Base-by-base conservation (phyloP, 768 basidiomycete species). In the Rhodotorula paludigena region DNA sequence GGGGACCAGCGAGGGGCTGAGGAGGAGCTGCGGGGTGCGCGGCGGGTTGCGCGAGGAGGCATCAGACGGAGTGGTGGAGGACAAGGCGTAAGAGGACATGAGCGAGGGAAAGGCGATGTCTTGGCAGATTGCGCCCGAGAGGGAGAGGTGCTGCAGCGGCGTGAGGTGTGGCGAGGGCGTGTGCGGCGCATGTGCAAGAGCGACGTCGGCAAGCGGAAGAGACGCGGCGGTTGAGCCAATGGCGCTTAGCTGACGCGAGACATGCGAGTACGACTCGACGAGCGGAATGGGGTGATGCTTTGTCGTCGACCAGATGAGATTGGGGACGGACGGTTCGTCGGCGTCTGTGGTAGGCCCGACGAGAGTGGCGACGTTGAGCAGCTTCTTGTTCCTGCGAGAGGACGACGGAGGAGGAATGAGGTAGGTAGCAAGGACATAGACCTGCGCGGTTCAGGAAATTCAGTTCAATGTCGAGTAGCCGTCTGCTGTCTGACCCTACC, bases 251-350 rank as follows among this genome's bases (percentile, higher is more conserved):
- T 11, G 1, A 18, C 61, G 67, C 4, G n/a, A 7, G 7, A 57
- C n/a, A 28, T 61, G 67, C 8, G 67, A n/a, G 58, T 49, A 73
- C n/a, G 41, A 55, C 52, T 64, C 71, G 60, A 73, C 54, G n/a
- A 69, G 52, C 11, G 67, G 57, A 38, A 71, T 60, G 7, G 69
- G 64, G 42, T 55, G 57, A 8, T 71, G 64, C 53, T 71, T 71
- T 6, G 64, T 63, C 47, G 69, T 66, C 28, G 61, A 60, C 36
- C 39, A 63, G 32, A 66, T 45, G 33, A 71, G 30, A 47, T 51
- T 16, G 2, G 61, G 60, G 10, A 7, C 9, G 14, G 38, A 28
- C 11, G 53, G 14, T 3, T 5, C 2, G 55, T 16, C 0, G 16
- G 9, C 12, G 33, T n/a, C 3, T 11, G 30, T 3, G 2, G 39